Conservation (phyloP, 1,139 yeast genomes). For the Pneumocystis carinii region DNA sequence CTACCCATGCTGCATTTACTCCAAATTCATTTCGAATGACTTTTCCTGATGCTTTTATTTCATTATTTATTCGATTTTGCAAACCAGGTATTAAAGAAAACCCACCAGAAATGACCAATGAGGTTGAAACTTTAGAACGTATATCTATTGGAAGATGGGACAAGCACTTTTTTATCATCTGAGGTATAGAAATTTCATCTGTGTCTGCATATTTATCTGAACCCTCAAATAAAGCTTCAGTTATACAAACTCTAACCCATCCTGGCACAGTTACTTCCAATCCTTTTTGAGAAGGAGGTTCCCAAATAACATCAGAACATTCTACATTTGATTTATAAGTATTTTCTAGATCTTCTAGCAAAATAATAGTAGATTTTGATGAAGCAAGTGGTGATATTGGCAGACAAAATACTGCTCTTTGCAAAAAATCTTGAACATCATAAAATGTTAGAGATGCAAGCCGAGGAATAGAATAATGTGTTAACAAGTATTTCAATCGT, state of each 20-base stretch:
- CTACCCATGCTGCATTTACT: background rate
- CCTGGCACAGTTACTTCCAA: slow-evolving; percentile 3
- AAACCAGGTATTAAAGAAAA: slow-evolving; percentile 7
- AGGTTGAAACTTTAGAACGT: slow-evolving; percentile 1
- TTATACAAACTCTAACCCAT: slow-evolving; percentile 7
- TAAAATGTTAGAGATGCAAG: background rate
- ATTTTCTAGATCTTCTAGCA: slow-evolving; percentile 1
- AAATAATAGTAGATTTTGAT: slow-evolving; percentile 1
- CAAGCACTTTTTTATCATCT: slow-evolving; percentile 1
- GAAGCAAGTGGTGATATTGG: slow-evolving; percentile 5
- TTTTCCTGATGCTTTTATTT: slow-evolving; percentile 2
- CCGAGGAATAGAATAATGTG: background rate
- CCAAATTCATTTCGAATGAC: slow-evolving; percentile 1
- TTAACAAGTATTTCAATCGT: slow-evolving; percentile 4
- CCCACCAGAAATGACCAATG: slow-evolving; percentile 7
- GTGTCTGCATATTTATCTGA: slow-evolving; percentile 6
- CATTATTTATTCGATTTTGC: slow-evolving; percentile 4
- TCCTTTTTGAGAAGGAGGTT: slow-evolving; percentile 5
- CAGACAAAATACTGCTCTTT: background rate
- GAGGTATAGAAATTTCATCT: slow-evolving; percentile 7
- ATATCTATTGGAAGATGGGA: slow-evolving; percentile 6
- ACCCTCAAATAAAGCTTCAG: slow-evolving; percentile 8
- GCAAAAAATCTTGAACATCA: background rate
- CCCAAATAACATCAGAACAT: slow-evolving; percentile 3
- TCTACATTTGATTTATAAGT: slow-evolving; percentile 1